Base-by-base conservation (phyloP, 2,329 filamentous ascomycete species). In the Dendrostoma leiphaemia region DNA sequence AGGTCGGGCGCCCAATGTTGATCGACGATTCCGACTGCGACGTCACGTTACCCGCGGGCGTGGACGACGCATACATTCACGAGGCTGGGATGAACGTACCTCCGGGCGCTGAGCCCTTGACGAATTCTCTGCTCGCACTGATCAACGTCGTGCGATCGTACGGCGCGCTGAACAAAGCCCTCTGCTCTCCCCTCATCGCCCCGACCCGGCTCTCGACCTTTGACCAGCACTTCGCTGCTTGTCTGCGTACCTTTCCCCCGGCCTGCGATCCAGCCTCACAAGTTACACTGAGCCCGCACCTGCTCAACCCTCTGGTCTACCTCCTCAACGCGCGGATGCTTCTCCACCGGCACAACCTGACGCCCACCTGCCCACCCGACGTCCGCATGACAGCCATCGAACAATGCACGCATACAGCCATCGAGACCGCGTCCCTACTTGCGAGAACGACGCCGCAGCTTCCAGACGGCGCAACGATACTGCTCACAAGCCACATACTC, bases 21-120 rank as follows among this genome's bases (percentile, higher is more conserved):
- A 96, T 97, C 65, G 81, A 92, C 65, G 93, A 97, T 63, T 81
- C 84, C 29, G 93, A 97, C 69, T 96, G 91, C 74, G 90, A 97
- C 61, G 86, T 92, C 6, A 78, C 83, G 21, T 81, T 96, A 24
- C 93, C 93, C 0, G 86, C 86, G 23, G 82, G 88, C 1, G 81
- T 91, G 23, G 90, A 96, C 67, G 92, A 97, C 63, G 86, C 90
- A 62, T 87, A 84, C 64, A 84, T 91, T 44, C 80, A 82, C 62
- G 69, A 86, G 67, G 75, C 77, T 40, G 81, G 80, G 10, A 78
- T 79, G 61, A 66, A 78, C 41, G 75, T 78, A 34, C 80, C 75
- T 35, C 81, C 71, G 52, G 80, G 73, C 51, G 74, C 69, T 28
- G 75, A 77, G 45, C 79, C 82, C 3, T 76, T 86, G 37, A 84